phyloP scores from a whole-genome alignment of 2,329 filamentous ascomycete species.

The Hypoxylon sp. region DNA sequence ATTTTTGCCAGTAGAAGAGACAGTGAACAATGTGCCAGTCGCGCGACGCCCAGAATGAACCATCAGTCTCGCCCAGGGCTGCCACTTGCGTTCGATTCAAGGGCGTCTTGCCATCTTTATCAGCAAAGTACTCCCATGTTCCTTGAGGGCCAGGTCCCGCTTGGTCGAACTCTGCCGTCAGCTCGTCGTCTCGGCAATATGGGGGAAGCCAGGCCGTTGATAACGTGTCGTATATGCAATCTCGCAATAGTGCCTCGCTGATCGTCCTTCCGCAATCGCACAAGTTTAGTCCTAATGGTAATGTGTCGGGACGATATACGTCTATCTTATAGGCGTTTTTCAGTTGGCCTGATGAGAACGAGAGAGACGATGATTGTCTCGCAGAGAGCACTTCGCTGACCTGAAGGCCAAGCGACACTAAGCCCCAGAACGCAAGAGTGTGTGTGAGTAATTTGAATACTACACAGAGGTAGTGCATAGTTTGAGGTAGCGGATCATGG shows the following conservation, averaged over 20 bases:
- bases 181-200: neutral
- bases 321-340: neutral
- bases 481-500: neutral
- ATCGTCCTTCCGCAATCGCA: neutral
- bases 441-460: neutral
- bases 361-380: neutral
- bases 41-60: neutral
- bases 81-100: neutral
- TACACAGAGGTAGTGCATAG: neutral
- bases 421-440: neutral
- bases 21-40: neutral
- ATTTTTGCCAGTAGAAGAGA: constrained; percentile 1
- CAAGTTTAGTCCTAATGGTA: neutral
- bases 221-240: neutral
- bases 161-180: neutral
- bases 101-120: neutral
- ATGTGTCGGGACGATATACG: neutral
- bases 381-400: neutral
- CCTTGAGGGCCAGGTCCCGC: neutral
- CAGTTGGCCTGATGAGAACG: neutral
- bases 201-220: neutral
- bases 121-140: neutral
- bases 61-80: neutral
- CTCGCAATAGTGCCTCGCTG: neutral
- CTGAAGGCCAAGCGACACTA: neutral